Evolutionary conservation across 495 filamentous ascomycete species (phyloP), one percentile per base, ranked within the genome.

Genomic region (Lasiosphaeria hispida): DNA sequence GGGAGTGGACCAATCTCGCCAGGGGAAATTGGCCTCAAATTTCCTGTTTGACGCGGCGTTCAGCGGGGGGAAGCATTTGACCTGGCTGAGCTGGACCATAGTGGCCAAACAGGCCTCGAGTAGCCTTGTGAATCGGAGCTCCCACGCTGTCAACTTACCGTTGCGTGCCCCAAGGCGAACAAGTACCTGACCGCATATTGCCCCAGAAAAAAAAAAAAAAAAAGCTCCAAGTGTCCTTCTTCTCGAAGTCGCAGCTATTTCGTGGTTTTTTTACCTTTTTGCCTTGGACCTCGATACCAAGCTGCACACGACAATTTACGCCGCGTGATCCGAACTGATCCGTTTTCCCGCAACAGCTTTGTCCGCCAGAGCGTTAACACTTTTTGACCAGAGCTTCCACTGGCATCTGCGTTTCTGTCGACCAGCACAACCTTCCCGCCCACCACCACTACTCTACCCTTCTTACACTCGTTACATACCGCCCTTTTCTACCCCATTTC

Each of bases 391-490:
- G 30, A 33, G 55, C 42, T 60, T 41, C 58, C 18, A 39, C 23
- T 7, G 11, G 10, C 35, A 34, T 57, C 8, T 19, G 40, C 35
- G 6, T 35, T 53, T 56, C 57, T 33, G 23, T 43, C 35, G 14
- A 10, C 17, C 17, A 19, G n/a, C 23, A 36, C 50, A 37, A 36
- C 35, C 30, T 36, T 48, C 37, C 34, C 45, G 30, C 49, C 36
- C 37, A 34, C n/a, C 42, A 9, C 57, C 34, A 30, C 30, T 17
- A 48, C 36, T 57, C 45, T 53, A 35, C 54, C 62, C 61, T 74
- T 65, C 65, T 69, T 67, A 65, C 68, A 50, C 67, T 71, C 71
- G 69, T 66, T 70, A 42, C 39, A 47, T 35, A 37, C 23, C 41
- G 52, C 54, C 55, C 64, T 58, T 53, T 51, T 51, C 57, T 48